phyloP scores from a whole-genome alignment of 371 early-diverging fungal species.

The Capniomyces stellatus region DNA sequence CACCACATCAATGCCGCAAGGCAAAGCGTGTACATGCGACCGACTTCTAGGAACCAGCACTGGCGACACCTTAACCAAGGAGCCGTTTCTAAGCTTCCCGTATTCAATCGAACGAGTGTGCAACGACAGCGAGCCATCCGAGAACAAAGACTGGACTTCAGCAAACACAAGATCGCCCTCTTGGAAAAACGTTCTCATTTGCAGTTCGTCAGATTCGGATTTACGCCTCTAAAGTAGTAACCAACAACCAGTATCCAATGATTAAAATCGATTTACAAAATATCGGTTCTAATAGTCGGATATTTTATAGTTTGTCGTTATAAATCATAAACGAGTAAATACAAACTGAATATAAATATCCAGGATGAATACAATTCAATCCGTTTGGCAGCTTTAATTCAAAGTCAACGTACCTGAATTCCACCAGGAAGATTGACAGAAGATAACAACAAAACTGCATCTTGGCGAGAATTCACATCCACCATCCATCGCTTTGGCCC shows the following conservation, averaged over 20 bases:
- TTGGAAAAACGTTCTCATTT: conserved; percentile 90
- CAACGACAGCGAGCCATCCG: conserved; percentile 74
- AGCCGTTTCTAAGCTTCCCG: conserved; percentile 88
- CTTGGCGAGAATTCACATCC: conserved; percentile 79
- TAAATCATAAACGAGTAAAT: too few relatives aligned
- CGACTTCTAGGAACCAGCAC: conserved; percentile 75
- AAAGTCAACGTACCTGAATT: conserved; percentile 41
- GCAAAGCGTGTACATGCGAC: conserved; percentile 73
- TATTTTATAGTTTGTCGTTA: too few relatives aligned
- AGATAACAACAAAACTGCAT: conserved; percentile 76
- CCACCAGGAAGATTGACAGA: conserved; percentile 96
- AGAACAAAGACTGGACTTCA: conserved; percentile 85
- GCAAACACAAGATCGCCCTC: conserved; percentile 95
- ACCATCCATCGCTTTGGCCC: conserved; percentile 94
- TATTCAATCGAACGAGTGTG: conserved; percentile 95
- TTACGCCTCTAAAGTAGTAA: conserved; percentile 70
- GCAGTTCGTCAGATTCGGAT: conserved; percentile 94
- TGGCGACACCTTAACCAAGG: conserved; percentile 67
- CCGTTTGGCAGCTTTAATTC: too few relatives aligned
- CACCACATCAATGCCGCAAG: conserved; percentile 79
- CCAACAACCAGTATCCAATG: too few relatives aligned
- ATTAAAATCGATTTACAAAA: too few relatives aligned
- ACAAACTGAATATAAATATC: too few relatives aligned
- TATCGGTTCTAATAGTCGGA: too few relatives aligned
- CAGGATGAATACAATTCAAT: too few relatives aligned